Base-by-base conservation (phyloP, 2,329 filamentous ascomycete species). In the Colletotrichum limetticola region DNA sequence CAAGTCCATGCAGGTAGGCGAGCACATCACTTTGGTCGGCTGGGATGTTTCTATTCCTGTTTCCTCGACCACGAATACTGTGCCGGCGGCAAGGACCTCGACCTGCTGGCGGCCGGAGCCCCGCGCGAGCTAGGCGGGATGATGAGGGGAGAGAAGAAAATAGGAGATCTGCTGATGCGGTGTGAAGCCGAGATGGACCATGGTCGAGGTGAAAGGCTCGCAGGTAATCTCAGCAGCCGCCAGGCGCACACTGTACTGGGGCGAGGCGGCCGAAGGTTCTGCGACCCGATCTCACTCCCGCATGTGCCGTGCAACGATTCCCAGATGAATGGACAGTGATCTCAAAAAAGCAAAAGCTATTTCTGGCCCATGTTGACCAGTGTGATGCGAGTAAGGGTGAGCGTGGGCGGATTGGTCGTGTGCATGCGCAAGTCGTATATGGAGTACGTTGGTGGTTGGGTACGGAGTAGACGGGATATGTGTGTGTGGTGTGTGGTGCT, bases 211-310 rank as follows among this genome's bases (percentile, higher is more conserved):
- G 68, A 66, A 72, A 59, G 66, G 66, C 60, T 70, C 53, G 55
- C 37, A 71, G 60, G 55, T 28, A 74, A 74, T 74, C 68, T 74
- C 62, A 74, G 68, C 68, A 74, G 49, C 71, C 71, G 71, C 71
- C 68, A 46, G 68, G 32, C 71, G 58, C 55, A 28, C 55, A 61
- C 26, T 32, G 24, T 35, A 26, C 67, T 46, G 37, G 71, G 56
- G 52, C 46, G 53, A 74, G 62, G 58, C 52, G 68, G 71, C 32
- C 71, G 53, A 62, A 63, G 66, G 56, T 66, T 73, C 71, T 72
- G 71, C 71, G 68, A 74, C 71, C 68, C 62, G 71, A 72, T 74
- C 71, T 74, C 63, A 64, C 68, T 72, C 58, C 68, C 71, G 71
- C 68, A 71, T 73, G 71, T 60, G 71, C 56, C 28, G 66, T 66